These are phyloP conservation scores for Calonectria pauciramosa DNA, from an alignment of 2,329 filamentous ascomycete species.

Conservation along the genomic window DNA sequence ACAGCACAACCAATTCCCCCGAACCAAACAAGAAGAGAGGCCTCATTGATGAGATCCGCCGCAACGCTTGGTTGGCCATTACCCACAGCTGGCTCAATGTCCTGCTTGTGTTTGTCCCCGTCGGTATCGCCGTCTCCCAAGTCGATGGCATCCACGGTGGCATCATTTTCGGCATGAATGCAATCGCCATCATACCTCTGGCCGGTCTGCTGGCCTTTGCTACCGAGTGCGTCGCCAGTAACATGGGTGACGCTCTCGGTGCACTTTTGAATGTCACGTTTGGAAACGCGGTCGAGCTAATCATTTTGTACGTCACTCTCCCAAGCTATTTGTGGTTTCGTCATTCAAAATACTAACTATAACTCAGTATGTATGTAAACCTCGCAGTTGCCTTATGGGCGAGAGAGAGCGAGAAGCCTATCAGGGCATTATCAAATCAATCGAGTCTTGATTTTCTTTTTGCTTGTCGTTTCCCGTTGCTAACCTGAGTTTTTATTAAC, in stretches of 20 bases:
- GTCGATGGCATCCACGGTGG: constrained; percentile 67
- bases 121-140: constrained; percentile 77
- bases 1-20: constrained; percentile 49
- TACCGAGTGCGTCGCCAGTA: constrained; percentile 80
- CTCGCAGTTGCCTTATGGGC: constrained; percentile 14
- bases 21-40: constrained; percentile 47
- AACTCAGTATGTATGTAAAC: constrained; percentile 66
- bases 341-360: constrained; percentile 25
- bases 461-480: constrained; percentile 17
- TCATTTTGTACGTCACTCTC: constrained; percentile 73
- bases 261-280: constrained; percentile 83
- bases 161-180: constrained; percentile 80
- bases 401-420: constrained; percentile 30
- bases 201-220: constrained; percentile 80
- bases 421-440: constrained; percentile 31
- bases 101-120: constrained; percentile 82
- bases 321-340: no score
- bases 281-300: constrained; percentile 84
- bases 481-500: constrained; percentile 31
- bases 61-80: constrained; percentile 68
- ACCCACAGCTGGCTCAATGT: constrained; percentile 84
- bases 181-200: constrained; percentile 81
- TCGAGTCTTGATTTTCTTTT: constrained; percentile 36
- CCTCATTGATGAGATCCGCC: constrained; percentile 64
- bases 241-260: constrained; percentile 80